These are phyloP conservation scores for Agrostemma githago DNA, from an alignment of 148 eudicot genomes.

Conservation along the genomic window DNA sequence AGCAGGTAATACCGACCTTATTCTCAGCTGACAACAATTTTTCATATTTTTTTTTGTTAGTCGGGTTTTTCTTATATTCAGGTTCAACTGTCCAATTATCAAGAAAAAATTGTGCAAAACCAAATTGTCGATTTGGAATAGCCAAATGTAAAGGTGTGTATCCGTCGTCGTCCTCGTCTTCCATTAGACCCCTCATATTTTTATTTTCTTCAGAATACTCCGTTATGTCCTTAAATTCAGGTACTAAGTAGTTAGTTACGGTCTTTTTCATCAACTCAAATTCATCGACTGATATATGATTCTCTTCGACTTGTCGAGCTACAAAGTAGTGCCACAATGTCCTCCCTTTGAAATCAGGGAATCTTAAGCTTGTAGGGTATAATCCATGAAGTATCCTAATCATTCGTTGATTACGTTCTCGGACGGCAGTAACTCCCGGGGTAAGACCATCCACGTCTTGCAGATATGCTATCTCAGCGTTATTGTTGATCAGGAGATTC, in stretches of 20 bases:
- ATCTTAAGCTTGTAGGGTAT: background rate
- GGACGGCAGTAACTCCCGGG: background rate
- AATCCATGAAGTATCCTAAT: background rate
- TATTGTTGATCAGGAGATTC: background rate
- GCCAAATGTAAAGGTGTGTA: constrained; percentile 12
- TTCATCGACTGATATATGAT: background rate
- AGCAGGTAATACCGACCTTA: background rate
- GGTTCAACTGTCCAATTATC: no score
- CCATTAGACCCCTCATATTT: no score
- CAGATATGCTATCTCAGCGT: background rate
- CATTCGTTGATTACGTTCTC: background rate
- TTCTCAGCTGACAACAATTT: background rate
- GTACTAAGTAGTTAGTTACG: no score
- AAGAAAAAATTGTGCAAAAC: background rate
- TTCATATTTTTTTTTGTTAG: no score
- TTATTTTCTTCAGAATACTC: no score
- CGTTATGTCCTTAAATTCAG: no score
- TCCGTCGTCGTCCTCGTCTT: background rate
- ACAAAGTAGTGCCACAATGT: constrained; percentile 6
- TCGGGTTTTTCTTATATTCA: no score
- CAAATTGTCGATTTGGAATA: background rate
- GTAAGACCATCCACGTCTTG: constrained; percentile 4
- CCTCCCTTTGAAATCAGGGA: background rate
- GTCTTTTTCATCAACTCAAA: no score
- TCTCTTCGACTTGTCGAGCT: background rate